These are phyloP conservation scores for Chamaecrista fasciculata DNA, from an alignment of 306 rosid genomes.

Conservation along the genomic window DNA sequence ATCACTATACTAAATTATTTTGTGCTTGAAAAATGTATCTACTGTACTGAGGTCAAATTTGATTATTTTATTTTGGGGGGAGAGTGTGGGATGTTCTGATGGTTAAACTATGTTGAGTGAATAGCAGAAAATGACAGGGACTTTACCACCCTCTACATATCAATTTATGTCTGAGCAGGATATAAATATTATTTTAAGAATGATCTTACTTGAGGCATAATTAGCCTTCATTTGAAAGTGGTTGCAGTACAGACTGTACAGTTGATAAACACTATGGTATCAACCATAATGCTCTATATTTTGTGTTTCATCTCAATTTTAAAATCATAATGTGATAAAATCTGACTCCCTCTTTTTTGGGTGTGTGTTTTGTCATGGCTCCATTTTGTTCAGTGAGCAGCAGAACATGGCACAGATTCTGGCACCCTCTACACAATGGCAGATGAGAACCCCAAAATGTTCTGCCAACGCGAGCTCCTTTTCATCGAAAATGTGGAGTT, in stretches of 20 bases:
- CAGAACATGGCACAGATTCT: constrained; percentile 93
- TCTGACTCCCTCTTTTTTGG: background rate
- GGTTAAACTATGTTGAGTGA: background rate
- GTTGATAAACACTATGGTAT: constrained; percentile 6
- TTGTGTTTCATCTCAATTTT: constrained; percentile 6
- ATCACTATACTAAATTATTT: background rate
- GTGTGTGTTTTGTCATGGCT: background rate
- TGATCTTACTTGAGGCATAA: constrained; percentile 12
- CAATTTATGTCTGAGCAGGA: constrained; percentile 12
- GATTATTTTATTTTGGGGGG: background rate
- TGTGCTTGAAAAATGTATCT: constrained; percentile 1
- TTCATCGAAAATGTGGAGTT: constrained; percentile 72
- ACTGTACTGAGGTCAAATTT: background rate
- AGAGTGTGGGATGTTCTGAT: background rate
- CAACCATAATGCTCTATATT: background rate
- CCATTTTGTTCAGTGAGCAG: constrained; percentile 9
- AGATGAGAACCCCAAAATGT: constrained; percentile 56
- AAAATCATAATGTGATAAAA: background rate
- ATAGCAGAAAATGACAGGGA: constrained; percentile 13
- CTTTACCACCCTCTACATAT: constrained; percentile 3
- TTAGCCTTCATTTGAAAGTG: constrained; percentile 21
- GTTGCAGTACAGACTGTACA: constrained; percentile 3
- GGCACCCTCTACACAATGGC: constrained; percentile 95
- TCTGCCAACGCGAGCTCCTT: constrained; percentile 50
- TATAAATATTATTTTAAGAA: constrained; percentile 11